phyloP scores from a whole-genome alignment of 2,329 filamentous ascomycete genomes.

The Diaporthe eres region DNA sequence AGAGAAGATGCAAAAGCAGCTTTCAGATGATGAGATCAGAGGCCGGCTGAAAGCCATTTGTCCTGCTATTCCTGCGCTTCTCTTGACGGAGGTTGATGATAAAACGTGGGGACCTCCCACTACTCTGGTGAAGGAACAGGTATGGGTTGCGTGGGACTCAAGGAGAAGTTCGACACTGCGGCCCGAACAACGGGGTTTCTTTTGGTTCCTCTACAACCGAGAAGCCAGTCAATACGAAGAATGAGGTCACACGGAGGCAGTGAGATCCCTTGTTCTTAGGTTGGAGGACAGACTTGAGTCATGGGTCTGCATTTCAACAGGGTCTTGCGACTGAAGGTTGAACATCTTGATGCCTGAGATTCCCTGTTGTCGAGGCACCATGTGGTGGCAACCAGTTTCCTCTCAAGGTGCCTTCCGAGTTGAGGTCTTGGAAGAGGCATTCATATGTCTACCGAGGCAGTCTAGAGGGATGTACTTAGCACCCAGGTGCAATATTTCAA shows the following conservation, averaged over 20 bases:
- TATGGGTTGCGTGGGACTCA: not conserved
- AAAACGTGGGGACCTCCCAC: not conserved
- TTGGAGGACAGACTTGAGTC: not conserved
- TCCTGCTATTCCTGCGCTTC: not conserved
- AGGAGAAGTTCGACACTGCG: too few species aligned
- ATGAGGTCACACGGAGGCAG: not conserved
- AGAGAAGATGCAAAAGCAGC: not conserved
- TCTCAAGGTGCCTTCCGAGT: too few species aligned
- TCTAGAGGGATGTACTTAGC: not conserved
- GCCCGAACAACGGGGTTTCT: not conserved
- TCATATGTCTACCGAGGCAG: not conserved
- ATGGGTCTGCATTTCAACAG: not conserved
- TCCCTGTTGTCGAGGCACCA: too few species aligned
- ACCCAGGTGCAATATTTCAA: not conserved
- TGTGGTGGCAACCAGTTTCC: too few species aligned
- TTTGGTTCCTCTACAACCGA: not conserved
- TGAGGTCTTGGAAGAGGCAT: too few species aligned
- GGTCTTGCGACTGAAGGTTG: not conserved
- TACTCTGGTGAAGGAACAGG: not conserved
- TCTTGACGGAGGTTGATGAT: not conserved
- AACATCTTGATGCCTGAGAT: too few species aligned
- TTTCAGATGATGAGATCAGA: not conserved
- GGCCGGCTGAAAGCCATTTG: not conserved
- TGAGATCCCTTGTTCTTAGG: fast-evolving
- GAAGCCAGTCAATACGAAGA: not conserved